These are phyloP conservation scores for Aspergillus pseudonomiae DNA, from an alignment of 2,329 filamentous ascomycete genomes.

Conservation along the genomic window DNA sequence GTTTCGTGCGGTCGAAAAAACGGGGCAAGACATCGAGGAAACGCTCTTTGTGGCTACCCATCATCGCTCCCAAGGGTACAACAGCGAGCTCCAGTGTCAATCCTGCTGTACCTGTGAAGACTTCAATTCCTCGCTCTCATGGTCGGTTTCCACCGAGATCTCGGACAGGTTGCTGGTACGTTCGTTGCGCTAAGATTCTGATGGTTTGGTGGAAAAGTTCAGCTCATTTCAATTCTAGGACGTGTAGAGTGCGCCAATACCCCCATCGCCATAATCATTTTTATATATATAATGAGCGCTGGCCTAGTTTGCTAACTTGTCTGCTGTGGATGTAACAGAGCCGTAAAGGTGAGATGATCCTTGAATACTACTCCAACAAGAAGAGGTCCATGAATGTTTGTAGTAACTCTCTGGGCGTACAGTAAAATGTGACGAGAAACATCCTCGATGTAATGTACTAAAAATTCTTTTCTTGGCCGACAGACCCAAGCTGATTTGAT, in stretches of 20 bases:
- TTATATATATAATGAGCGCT: background rate
- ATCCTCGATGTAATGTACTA: conserved; percentile 57
- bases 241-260: conserved; percentile 43
- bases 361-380: background rate
- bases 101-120: conserved; percentile 31
- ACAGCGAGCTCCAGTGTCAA: conserved; percentile 20
- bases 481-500: conserved; percentile 11
- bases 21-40: conserved; percentile 41
- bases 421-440: conserved; percentile 61
- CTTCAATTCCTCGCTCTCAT: conserved; percentile 41
- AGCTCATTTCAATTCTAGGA: conserved; percentile 34
- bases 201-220: background rate
- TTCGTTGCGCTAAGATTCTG: conserved; percentile 13
- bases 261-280: background rate
- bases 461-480: background rate
- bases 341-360: conserved; percentile 42
- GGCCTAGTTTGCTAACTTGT: conserved; percentile 15
- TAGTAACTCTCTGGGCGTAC: conserved; percentile 7
- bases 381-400: background rate
- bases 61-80: conserved; percentile 51
- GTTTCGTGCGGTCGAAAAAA: conserved; percentile 41
- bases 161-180: conserved; percentile 57
- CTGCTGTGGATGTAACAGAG: conserved; percentile 30
- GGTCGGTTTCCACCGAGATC: conserved; percentile 57
- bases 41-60: conserved; percentile 42